phyloP scores from a whole-genome alignment of 495 filamentous ascomycete species.

The Aspergillus bridgeri region DNA sequence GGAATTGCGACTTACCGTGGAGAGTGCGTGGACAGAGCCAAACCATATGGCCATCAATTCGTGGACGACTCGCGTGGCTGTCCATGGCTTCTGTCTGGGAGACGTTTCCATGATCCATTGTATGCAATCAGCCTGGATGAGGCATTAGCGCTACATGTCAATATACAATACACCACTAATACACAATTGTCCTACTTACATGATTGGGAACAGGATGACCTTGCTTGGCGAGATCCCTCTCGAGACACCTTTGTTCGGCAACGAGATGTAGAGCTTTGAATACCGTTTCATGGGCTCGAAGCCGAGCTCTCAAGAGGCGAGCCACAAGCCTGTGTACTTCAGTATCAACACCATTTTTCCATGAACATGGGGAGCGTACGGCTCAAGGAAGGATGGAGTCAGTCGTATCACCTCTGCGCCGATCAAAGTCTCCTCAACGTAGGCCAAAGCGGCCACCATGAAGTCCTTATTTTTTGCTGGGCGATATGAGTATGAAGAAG shows the following conservation, averaged over 20 bases:
- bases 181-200: too few species aligned
- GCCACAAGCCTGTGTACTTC: background rate
- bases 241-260: background rate
- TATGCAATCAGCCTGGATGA: conserved; percentile 5
- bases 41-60: conserved; percentile 9
- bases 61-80: background rate
- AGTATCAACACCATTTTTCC: background rate
- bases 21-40: conserved; percentile 3
- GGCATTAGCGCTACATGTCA: background rate
- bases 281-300: background rate
- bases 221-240: background rate
- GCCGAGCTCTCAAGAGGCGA: background rate
- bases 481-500: too few species aligned
- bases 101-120: conserved; percentile 4
- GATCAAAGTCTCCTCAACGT: background rate
- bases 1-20: conserved; percentile 1
- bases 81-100: background rate
- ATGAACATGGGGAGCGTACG: background rate
- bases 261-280: background rate
- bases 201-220: background rate
- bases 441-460: background rate
- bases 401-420: background rate
- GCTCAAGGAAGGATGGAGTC: background rate
- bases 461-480: too few species aligned
- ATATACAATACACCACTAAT: too few species aligned